Conservation (phyloP, 2,329 filamentous ascomycete genomes). For the Epichloe sylvatica region DNA sequence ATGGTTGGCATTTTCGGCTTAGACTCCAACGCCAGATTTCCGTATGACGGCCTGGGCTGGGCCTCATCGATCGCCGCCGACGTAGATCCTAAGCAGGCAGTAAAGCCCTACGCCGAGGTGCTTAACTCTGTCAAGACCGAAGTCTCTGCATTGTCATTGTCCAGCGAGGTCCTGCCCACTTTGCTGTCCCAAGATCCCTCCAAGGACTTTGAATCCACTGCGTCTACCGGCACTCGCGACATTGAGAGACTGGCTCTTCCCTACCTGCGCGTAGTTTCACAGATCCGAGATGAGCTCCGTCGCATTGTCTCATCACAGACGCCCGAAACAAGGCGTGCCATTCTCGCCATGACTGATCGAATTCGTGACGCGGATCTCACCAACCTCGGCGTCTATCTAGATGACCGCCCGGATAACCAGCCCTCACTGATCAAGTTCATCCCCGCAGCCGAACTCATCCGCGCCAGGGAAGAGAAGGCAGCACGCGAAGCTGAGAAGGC, state of each 20-base stretch:
- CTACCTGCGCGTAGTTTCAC: slow-evolving; percentile 40
- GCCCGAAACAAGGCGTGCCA: slow-evolving; percentile 49
- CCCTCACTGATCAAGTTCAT: slow-evolving; percentile 61
- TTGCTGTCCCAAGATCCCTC: slow-evolving; percentile 31
- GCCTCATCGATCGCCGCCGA: slow-evolving; percentile 26
- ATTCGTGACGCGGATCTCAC: slow-evolving; percentile 72
- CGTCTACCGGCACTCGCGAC: slow-evolving; percentile 32
- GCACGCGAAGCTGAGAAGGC: slow-evolving; percentile 48
- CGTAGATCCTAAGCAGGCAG: slow-evolving; percentile 31
- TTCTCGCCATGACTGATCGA: slow-evolving; percentile 63
- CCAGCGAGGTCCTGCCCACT: slow-evolving; percentile 28
- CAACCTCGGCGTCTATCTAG: slow-evolving; percentile 72
- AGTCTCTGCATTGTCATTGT: slow-evolving; percentile 32
- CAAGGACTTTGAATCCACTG: slow-evolving; percentile 32
- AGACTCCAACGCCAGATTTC: slow-evolving; percentile 43
- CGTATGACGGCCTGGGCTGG: slow-evolving; percentile 46
- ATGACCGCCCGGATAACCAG: slow-evolving; percentile 55
- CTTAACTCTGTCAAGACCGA: slow-evolving; percentile 33
- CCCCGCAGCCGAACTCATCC: slow-evolving; percentile 41
- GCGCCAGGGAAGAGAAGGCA: slow-evolving; percentile 44
- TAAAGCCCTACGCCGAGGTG: slow-evolving; percentile 33
- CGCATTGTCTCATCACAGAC: slow-evolving; percentile 33
- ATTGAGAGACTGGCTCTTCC: slow-evolving; percentile 39
- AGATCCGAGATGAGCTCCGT: slow-evolving; percentile 48
- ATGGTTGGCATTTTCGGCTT: slow-evolving; percentile 78